Conservation (phyloP, 2,329 filamentous ascomycete species). For the Gremmenia infestans region DNA sequence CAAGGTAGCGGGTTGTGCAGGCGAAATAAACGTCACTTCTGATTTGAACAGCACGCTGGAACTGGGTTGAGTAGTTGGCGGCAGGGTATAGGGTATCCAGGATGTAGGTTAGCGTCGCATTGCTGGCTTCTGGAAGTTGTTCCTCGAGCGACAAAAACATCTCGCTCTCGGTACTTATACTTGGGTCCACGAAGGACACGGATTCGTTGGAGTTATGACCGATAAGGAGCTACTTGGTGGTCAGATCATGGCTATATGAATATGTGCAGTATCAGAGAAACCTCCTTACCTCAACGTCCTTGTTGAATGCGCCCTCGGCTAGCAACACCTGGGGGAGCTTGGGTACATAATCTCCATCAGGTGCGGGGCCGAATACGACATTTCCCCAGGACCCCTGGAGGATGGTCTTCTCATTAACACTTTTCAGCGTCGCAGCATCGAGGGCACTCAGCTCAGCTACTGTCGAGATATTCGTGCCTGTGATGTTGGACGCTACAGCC, state of each 20-base stretch:
- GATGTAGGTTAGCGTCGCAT: conserved; percentile 17
- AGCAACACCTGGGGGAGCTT: conserved; percentile 40
- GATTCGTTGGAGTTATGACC: conserved; percentile 40
- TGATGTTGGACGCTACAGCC: conserved; percentile 10
- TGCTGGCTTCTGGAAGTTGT: not conserved
- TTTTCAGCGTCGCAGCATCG: not conserved
- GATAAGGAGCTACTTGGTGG: conserved; percentile 26
- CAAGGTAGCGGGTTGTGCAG: conserved; percentile 42
- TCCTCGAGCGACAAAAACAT: not conserved
- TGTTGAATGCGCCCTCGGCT: conserved; percentile 39
- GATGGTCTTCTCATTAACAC: conserved; percentile 5
- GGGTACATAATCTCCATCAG: conserved; percentile 45
- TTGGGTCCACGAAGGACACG: conserved; percentile 32
- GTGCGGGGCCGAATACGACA: conserved; percentile 36
- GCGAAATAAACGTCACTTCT: conserved; percentile 40
- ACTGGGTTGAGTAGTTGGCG: conserved; percentile 39
- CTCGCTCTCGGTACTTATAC: conserved; percentile 7
- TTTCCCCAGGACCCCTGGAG: conserved; percentile 1
- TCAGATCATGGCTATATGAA: not conserved
- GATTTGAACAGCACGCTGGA: conserved; percentile 39
- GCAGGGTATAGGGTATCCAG: conserved; percentile 44
- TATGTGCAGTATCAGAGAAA: not conserved
- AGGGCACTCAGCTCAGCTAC: not conserved
- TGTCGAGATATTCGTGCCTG: not conserved
- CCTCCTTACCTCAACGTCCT: conserved; percentile 35